Evolutionary conservation across 2,329 filamentous ascomycete species (phyloP).

Genomic region (Ophiocordyceps camponoti-saundersi): DNA sequence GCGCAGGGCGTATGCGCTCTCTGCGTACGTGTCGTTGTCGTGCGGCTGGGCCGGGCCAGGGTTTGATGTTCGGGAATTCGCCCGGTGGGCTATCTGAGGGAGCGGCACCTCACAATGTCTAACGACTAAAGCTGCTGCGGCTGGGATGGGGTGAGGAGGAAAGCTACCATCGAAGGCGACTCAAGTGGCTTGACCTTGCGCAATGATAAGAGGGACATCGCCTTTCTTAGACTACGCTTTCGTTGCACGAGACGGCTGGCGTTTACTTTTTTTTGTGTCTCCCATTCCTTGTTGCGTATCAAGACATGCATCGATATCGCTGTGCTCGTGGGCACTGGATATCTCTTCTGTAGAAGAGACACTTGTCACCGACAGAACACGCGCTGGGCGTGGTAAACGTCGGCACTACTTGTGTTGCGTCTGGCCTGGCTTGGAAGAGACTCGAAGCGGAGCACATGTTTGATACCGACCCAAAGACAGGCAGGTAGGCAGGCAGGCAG

Average conservation of each 20-base stretch:
- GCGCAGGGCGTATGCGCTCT: slow-evolving; percentile 1
- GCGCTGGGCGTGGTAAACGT: too few species aligned
- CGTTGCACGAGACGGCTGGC: slow-evolving; percentile 33
- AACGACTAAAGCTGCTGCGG: slow-evolving; percentile 1
- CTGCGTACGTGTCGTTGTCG: neutral
- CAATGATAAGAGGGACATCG: slow-evolving; percentile 11
- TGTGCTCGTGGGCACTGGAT: neutral
- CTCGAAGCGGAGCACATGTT: too few species aligned
- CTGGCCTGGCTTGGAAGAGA: too few species aligned
- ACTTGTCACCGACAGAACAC: too few species aligned
- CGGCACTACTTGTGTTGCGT: too few species aligned
- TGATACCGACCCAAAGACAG: too few species aligned
- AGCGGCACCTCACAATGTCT: neutral
- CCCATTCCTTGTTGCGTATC: slow-evolving; percentile 13
- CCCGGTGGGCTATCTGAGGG: neutral
- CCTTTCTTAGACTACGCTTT: slow-evolving; percentile 30
- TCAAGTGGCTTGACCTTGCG: slow-evolving; percentile 4
- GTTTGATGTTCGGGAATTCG: neutral
- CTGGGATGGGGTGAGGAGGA: neutral
- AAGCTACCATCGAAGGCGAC: slow-evolving; percentile 7
- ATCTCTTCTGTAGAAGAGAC: too few species aligned
- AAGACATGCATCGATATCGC: slow-evolving; percentile 6
- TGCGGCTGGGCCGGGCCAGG: neutral
- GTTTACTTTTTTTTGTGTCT: slow-evolving; percentile 23
- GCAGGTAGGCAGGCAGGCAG: too few species aligned